phyloP scores from a whole-genome alignment of 306 rosid species.

The Aeschynomene evenia region DNA sequence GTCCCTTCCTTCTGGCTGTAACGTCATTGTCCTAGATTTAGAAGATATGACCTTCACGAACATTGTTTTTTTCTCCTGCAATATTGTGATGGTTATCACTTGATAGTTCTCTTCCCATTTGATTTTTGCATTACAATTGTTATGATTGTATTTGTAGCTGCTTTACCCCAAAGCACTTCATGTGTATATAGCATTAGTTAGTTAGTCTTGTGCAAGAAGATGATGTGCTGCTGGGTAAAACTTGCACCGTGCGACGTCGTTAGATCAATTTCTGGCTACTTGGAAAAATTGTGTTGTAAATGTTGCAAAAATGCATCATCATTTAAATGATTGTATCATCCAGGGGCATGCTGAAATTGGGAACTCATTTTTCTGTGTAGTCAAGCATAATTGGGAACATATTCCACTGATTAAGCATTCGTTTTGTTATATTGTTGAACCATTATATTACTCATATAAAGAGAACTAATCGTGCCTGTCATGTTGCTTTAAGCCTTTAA shows the following conservation, averaged over 20 bases:
- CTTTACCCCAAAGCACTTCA: constrained; percentile 10
- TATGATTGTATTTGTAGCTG: constrained; percentile 17
- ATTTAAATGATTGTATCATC: not conserved
- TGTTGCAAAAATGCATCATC: constrained; percentile 5
- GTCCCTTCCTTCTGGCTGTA: constrained; percentile 34
- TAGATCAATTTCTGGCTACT: not conserved
- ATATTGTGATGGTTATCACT: constrained; percentile 38
- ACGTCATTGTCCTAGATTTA: constrained; percentile 34
- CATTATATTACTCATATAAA: too few species aligned
- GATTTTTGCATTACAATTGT: constrained; percentile 25
- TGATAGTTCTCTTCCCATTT: constrained; percentile 16
- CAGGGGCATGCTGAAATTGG: not conserved
- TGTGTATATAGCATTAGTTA: constrained; percentile 29
- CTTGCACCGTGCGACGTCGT: not conserved
- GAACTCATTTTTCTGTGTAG: not conserved
- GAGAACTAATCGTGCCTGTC: too few species aligned
- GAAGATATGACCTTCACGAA: constrained; percentile 42
- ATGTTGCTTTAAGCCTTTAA: too few species aligned
- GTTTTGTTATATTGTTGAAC: too few species aligned
- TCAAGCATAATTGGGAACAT: not conserved
- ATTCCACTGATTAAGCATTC: not conserved
- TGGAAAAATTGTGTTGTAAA: constrained; percentile 21
- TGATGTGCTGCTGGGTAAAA: constrained; percentile 1
- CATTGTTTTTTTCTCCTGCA: constrained; percentile 32
- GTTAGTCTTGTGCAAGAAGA: constrained; percentile 28